Evolutionary conservation across 2,329 filamentous ascomycete genomes (phyloP).

Genomic region (Xylaria polymorpha): DNA sequence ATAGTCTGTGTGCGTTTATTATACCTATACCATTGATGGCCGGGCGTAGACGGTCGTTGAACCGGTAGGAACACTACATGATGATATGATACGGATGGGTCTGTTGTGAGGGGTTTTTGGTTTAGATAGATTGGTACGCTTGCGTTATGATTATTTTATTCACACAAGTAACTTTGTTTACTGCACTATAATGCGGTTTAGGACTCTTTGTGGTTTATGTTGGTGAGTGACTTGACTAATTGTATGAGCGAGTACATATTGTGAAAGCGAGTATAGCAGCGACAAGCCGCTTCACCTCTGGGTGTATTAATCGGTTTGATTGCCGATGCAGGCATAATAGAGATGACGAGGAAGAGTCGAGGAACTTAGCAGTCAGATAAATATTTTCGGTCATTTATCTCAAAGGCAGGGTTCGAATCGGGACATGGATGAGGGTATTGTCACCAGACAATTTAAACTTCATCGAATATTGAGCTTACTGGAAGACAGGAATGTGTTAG

Average conservation of each 20-base stretch:
- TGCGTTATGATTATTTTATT: not conserved
- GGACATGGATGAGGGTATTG: not conserved
- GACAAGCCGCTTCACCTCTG: not conserved
- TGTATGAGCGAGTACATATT: not conserved
- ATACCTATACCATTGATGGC: not conserved
- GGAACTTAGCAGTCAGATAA: not conserved
- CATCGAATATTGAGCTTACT: not conserved
- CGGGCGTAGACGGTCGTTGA: not conserved
- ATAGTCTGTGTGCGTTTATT: slow-evolving; percentile 2
- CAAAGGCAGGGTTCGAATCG: not conserved
- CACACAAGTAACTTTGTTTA: not conserved
- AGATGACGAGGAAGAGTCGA: not conserved
- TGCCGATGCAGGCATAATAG: not conserved
- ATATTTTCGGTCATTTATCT: not conserved
- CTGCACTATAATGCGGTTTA: not conserved
- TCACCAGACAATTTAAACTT: not conserved
- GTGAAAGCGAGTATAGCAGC: not conserved
- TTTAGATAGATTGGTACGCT: slow-evolving; percentile 4
- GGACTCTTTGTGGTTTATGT: not conserved
- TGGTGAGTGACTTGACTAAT: not conserved
- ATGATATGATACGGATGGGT: not conserved
- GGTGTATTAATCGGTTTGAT: not conserved
- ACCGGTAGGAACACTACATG: not conserved
- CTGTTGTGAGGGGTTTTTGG: not conserved
- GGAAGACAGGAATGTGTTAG: not conserved